Conservation (phyloP, 1,139 yeast species). For the Spencermartinsiella ligniputridi region DNA sequence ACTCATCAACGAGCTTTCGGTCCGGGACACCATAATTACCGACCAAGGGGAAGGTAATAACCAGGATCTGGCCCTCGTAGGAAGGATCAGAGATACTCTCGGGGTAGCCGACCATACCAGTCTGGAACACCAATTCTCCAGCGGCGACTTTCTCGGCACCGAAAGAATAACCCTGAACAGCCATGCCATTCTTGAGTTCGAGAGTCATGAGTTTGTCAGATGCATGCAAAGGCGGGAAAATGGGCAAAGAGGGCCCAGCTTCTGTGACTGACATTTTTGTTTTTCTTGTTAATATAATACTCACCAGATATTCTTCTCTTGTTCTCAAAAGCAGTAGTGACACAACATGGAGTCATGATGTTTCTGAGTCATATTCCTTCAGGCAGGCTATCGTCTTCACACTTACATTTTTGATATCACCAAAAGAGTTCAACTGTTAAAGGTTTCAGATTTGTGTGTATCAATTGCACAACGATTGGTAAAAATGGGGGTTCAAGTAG, state of each 20-base stretch:
- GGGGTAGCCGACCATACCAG: slow-evolving; percentile 99
- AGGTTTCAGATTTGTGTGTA: too few relatives aligned
- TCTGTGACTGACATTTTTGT: not conserved
- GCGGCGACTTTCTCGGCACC: slow-evolving; percentile 90
- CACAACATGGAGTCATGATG: too few relatives aligned
- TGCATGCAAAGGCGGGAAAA: slow-evolving; percentile 82
- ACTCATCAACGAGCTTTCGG: slow-evolving; percentile 68
- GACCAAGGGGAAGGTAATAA: slow-evolving; percentile 91
- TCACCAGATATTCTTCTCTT: too few relatives aligned
- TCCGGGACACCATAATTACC: slow-evolving; percentile 99
- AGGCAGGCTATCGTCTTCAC: too few relatives aligned
- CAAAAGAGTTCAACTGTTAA: too few relatives aligned
- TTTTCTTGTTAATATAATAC: too few relatives aligned
- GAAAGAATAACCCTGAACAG: slow-evolving; percentile 93
- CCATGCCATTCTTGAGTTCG: slow-evolving; percentile 86
- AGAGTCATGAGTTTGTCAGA: slow-evolving; percentile 80
- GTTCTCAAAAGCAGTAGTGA: too few relatives aligned
- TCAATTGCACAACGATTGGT: too few relatives aligned
- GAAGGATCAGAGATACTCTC: slow-evolving; percentile 98
- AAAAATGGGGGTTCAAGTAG: too few relatives aligned
- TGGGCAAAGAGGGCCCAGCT: slow-evolving; percentile 45
- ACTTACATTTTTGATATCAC: too few relatives aligned
- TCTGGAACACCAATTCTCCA: slow-evolving; percentile 98
- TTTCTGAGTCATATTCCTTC: too few relatives aligned
- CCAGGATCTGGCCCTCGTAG: slow-evolving; percentile 95